Conservation (phyloP, 169 alveolate genomes). For the Plasmodium reichenowi region DNA sequence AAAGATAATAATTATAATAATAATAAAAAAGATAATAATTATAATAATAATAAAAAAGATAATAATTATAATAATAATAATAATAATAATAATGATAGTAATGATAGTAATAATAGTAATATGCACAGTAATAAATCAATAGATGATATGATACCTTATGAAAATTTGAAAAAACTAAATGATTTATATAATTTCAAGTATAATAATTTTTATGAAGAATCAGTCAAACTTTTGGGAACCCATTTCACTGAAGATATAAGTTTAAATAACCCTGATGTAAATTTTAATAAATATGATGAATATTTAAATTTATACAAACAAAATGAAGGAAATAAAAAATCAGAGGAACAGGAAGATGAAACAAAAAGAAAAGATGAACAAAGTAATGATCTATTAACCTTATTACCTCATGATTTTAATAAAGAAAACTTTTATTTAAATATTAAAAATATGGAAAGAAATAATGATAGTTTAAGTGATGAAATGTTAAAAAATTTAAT, state of each 20-base stretch:
- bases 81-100: not conserved
- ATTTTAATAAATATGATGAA: too few species aligned
- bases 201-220: not conserved
- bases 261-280: too few species aligned
- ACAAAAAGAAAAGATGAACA: too few species aligned
- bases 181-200: not conserved
- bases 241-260: not conserved
- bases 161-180: not conserved
- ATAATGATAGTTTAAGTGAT: constrained; percentile 59
- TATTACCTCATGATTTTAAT: too few species aligned
- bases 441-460: constrained; percentile 11
- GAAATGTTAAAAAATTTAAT: constrained; percentile 69
- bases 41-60: not conserved
- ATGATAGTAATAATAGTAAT: not conserved
- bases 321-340: too few species aligned
- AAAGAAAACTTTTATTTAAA: not conserved
- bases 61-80: not conserved
- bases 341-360: too few species aligned
- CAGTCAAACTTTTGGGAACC: constrained; percentile 5
- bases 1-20: not conserved
- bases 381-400: too few species aligned
- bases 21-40: not conserved
- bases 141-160: not conserved
- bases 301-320: too few species aligned
- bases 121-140: not conserved